Percentiles rank a stretch among this genome's conserved stretches.
These are phyloP conservation scores for Mercurialis annua DNA, from an alignment of 345 rosid species.

Conservation along the genomic window DNA sequence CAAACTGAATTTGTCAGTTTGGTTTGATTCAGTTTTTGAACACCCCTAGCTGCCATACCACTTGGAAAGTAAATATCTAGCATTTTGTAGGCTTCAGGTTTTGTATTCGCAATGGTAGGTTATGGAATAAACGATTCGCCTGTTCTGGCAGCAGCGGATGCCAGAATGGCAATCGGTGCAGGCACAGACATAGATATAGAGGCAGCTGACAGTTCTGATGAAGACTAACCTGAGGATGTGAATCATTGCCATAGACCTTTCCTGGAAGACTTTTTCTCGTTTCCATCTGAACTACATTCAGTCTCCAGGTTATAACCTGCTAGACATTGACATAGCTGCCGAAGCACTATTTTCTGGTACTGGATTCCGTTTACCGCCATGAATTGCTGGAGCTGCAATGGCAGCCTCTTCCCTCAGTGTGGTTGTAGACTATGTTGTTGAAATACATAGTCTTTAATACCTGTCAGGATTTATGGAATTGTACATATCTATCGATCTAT, in stretches of 20 bases:
- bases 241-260: slow-evolving; percentile 86
- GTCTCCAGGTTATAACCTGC: slow-evolving; percentile 86
- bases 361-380: not conserved
- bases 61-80: not conserved
- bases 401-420: slow-evolving; percentile 97
- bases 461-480: too few species aligned
- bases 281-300: slow-evolving; percentile 85
- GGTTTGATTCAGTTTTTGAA: too few species aligned
- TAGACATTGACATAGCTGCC: slow-evolving; percentile 81
- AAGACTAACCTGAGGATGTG: slow-evolving; percentile 90
- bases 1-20: too few species aligned
- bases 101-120: slow-evolving; percentile 86
- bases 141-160: slow-evolving; percentile 87
- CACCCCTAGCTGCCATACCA: too few species aligned
- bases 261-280: slow-evolving; percentile 73
- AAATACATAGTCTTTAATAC: too few species aligned
- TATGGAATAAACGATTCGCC: slow-evolving; percentile 96
- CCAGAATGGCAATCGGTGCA: slow-evolving; percentile 96
- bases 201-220: slow-evolving; percentile 92
- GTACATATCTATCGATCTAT: too few species aligned
- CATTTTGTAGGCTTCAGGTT: slow-evolving; percentile 55
- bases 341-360: slow-evolving; percentile 70
- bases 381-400: slow-evolving; percentile 82
- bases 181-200: slow-evolving; percentile 95
- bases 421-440: slow-evolving; percentile 75